Conservation (phyloP, 768 basidiomycete genomes). For the Amanita polypyramis region DNA sequence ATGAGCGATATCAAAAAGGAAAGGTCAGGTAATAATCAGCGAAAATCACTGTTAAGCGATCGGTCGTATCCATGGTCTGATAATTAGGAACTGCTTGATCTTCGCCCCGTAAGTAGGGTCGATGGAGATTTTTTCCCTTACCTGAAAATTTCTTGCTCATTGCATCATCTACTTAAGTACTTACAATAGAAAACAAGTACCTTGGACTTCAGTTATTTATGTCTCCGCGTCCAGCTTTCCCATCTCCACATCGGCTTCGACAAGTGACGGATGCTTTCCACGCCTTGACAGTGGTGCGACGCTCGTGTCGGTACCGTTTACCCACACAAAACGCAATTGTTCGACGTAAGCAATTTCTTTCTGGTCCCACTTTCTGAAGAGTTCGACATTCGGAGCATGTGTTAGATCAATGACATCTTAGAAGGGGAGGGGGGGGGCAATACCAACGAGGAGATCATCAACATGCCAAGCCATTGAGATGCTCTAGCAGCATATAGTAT, state of each 20-base stretch:
- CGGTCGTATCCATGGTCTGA: too few species aligned
- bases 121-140: too few species aligned
- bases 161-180: not conserved
- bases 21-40: not conserved
- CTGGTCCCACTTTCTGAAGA: conserved; percentile 75
- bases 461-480: too few species aligned
- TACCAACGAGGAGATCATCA: too few species aligned
- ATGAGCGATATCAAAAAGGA: not conserved
- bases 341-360: conserved; percentile 62
- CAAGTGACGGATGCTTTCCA: conserved; percentile 41
- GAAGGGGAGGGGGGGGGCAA: too few species aligned
- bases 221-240: not conserved
- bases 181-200: not conserved
- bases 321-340: conserved; percentile 65
- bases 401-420: conserved; percentile 77
- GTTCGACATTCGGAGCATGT: conserved; percentile 51
- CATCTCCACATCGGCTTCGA: conserved; percentile 14
- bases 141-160: not conserved
- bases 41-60: not conserved
- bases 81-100: too few species aligned
- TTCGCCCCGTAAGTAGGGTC: too few species aligned
- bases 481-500: too few species aligned
- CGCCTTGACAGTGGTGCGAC: conserved; percentile 41
- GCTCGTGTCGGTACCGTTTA: conserved; percentile 46
- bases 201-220: not conserved